Percentiles rank a stretch among this genome's conserved stretches.
Evolutionary conservation across 2,329 filamentous ascomycete species (phyloP).

Genomic region (Calonectria pteridis): DNA sequence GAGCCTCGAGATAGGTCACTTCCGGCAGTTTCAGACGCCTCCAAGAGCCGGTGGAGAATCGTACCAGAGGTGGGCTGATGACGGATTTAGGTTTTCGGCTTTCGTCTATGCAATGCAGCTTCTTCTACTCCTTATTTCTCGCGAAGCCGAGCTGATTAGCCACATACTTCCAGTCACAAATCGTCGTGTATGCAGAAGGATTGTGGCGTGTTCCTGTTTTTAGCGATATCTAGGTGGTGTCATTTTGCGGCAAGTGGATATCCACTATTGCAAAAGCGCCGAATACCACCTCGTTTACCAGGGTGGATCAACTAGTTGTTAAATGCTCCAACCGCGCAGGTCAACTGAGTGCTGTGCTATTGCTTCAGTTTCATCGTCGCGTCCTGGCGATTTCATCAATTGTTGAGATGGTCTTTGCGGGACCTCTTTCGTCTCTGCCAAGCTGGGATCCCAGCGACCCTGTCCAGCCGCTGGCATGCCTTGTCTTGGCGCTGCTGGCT

Average conservation of each 20-base stretch:
- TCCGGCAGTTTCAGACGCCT: not conserved
- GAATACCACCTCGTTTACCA: not conserved
- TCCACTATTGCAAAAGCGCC: not conserved
- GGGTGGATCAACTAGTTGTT: constrained; percentile 2
- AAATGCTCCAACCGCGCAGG: not conserved
- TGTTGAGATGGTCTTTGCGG: not conserved
- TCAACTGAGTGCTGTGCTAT: not conserved
- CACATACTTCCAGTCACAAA: not conserved
- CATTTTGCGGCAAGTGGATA: not conserved
- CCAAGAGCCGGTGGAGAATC: constrained; percentile 7
- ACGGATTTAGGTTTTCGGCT: not conserved
- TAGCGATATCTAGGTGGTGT: not conserved
- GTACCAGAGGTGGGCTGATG: constrained; percentile 11
- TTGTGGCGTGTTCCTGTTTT: not conserved
- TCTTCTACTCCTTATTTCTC: too few relatives aligned
- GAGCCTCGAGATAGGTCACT: not conserved
- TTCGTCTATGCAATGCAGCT: not conserved
- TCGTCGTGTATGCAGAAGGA: not conserved
- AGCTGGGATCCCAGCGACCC: not conserved
- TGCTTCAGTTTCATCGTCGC: not conserved
- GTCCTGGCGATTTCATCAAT: not conserved
- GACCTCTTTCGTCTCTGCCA: not conserved
- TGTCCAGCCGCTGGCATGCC: not conserved
- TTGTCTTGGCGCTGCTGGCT: not conserved
- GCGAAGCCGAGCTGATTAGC: not conserved